Conservation (phyloP, 2,329 filamentous ascomycete species). For the Diaporthe humulicola region DNA sequence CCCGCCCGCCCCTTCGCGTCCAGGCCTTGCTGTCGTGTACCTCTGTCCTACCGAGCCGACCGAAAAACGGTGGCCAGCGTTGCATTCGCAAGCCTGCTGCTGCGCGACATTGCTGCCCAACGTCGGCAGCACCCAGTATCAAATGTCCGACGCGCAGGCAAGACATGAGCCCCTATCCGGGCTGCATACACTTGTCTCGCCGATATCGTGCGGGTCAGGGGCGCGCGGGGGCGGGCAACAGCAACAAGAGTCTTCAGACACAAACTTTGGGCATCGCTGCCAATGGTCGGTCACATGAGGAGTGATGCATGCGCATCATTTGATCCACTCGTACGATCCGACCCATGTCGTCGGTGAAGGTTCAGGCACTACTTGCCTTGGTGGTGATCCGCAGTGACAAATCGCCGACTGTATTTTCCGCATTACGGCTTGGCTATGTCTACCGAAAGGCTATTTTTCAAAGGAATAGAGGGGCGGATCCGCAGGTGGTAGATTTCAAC, state of each 20-base stretch:
- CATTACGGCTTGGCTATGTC: conserved; percentile 2
- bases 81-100: conserved; percentile 6
- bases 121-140: not conserved
- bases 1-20: not conserved
- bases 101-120: conserved; percentile 26
- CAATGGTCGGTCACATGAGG: conserved; percentile 11
- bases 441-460: conserved; percentile 10
- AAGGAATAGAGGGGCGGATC: not conserved
- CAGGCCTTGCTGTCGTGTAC: not conserved
- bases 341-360: not conserved
- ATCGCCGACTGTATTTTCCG: not conserved
- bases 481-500: not conserved
- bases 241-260: not conserved
- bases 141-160: conserved; percentile 16
- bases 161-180: not conserved
- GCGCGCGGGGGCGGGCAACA: not conserved
- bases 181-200: not conserved
- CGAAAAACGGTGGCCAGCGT: conserved; percentile 27
- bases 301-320: conserved; percentile 18
- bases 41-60: conserved; percentile 4
- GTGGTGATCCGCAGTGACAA: conserved; percentile 4
- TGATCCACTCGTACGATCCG: not conserved
- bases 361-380: not conserved
- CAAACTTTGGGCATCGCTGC: conserved; percentile 5
- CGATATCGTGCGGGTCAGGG: not conserved